Percentiles rank a stretch among this genome's conserved stretches.
These are phyloP conservation scores for Fusarium napiforme DNA, from an alignment of 2,329 filamentous ascomycete species.

Conservation along the genomic window DNA sequence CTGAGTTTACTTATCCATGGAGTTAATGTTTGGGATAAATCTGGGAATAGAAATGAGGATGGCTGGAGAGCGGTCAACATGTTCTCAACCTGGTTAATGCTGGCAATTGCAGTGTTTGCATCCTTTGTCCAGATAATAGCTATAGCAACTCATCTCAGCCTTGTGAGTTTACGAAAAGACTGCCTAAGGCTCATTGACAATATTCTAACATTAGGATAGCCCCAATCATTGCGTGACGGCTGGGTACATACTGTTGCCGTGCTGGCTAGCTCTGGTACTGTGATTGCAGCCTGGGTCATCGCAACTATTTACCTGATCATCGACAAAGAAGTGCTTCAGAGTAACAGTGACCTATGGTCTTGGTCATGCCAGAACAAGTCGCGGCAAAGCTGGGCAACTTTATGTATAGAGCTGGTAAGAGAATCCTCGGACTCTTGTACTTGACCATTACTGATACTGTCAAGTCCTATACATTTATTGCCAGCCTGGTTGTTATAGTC, in stretches of 20 bases:
- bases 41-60: slow-evolving; percentile 1
- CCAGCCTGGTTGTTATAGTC: neutral
- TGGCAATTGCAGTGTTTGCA: neutral
- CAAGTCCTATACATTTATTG: neutral
- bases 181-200: accelerated
- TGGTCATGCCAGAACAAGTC: slow-evolving; percentile 11
- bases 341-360: slow-evolving; percentile 14
- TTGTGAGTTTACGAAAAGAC: neutral
- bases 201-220: neutral
- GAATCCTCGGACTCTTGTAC: accelerated
- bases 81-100: slow-evolving; percentile 15
- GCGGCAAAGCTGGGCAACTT: neutral
- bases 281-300: neutral
- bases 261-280: neutral
- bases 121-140: neutral
- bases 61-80: neutral
- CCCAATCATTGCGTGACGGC: neutral
- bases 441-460: neutral
- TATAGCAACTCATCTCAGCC: neutral
- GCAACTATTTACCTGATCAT: slow-evolving; percentile 1
- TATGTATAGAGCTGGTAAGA: slow-evolving; percentile 12
- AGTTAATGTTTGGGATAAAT: neutral
- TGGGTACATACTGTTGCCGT: neutral
- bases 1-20: neutral
- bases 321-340: neutral